phyloP scores from a whole-genome alignment of 345 rosid species.

The Sisymbrium altissimum region DNA sequence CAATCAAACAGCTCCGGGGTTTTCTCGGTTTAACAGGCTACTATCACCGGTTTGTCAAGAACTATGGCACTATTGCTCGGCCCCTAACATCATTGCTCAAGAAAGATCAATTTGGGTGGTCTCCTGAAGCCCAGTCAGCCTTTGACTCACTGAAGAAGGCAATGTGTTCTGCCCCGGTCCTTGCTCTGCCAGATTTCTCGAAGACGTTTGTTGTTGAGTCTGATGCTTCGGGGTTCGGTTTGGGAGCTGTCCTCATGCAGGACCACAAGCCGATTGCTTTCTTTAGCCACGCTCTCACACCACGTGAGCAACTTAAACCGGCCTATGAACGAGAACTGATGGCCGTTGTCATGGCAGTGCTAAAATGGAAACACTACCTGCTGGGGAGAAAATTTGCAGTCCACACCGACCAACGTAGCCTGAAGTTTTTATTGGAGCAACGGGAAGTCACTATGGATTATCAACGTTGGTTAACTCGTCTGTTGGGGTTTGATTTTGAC shows the following conservation, averaged over 20 bases:
- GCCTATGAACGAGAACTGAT: background rate
- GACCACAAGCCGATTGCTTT: accelerated
- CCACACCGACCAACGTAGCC: background rate
- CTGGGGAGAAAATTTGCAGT: background rate
- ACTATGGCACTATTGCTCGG: background rate
- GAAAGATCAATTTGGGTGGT: background rate
- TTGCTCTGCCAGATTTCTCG: too few relatives aligned
- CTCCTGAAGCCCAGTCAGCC: background rate
- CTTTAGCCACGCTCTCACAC: background rate
- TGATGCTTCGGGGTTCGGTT: too few relatives aligned
- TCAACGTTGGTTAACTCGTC: background rate
- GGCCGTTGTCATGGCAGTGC: background rate
- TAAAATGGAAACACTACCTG: background rate
- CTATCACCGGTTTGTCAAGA: background rate
- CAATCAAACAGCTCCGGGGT: background rate
- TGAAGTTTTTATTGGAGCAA: background rate
- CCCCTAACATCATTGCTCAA: background rate
- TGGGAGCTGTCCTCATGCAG: too few relatives aligned
- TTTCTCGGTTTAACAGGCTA: too few relatives aligned
- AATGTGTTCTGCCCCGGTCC: background rate
- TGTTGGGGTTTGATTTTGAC: background rate
- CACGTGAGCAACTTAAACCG: background rate
- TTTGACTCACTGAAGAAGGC: background rate
- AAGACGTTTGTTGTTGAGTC: too few relatives aligned
- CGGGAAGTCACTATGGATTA: background rate